Evolutionary conservation across 1,139 yeast species (phyloP).

Genomic region (Saccharomycopsis hybrid): DNA sequence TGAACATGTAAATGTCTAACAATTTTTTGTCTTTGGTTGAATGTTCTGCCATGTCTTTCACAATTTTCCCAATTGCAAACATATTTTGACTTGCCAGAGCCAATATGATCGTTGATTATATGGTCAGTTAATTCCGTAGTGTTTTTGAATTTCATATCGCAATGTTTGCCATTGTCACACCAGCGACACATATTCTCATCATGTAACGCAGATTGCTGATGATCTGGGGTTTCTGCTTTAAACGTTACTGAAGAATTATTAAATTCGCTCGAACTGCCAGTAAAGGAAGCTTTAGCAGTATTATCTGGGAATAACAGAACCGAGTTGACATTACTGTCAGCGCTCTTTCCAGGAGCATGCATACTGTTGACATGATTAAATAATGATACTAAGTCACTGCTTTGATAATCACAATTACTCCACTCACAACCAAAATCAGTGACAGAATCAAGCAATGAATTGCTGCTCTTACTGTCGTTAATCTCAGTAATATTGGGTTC

Average conservation of each 20-base stretch:
- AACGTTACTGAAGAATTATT: neutral
- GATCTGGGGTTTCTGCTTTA: neutral
- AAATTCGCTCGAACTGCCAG: no score
- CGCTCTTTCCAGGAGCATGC: conserved; percentile 27
- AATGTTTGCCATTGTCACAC: conserved; percentile 34
- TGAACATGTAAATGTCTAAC: conserved; percentile 84
- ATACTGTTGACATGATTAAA: conserved; percentile 54
- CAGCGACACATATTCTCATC: conserved; percentile 26
- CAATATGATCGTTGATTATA: conserved; percentile 58
- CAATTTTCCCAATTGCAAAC: conserved; percentile 78
- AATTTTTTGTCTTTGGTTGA: conserved; percentile 79
- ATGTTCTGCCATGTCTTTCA: conserved; percentile 52
- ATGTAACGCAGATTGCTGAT: no score
- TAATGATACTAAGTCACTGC: conserved; percentile 45
- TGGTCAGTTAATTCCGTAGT: conserved; percentile 68
- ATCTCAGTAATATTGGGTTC: no score
- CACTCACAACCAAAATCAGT: conserved; percentile 54
- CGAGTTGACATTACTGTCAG: neutral
- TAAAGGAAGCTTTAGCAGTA: neutral
- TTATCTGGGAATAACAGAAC: no score
- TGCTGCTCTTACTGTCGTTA: no score
- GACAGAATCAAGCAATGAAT: no score
- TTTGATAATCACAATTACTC: conserved; percentile 56
- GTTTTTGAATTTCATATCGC: conserved; percentile 42
- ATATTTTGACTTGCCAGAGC: conserved; percentile 65